These are phyloP conservation scores for Amylostereum areolatum DNA, from an alignment of 1,284 basidiomycete genomes.

Conservation along the genomic window DNA sequence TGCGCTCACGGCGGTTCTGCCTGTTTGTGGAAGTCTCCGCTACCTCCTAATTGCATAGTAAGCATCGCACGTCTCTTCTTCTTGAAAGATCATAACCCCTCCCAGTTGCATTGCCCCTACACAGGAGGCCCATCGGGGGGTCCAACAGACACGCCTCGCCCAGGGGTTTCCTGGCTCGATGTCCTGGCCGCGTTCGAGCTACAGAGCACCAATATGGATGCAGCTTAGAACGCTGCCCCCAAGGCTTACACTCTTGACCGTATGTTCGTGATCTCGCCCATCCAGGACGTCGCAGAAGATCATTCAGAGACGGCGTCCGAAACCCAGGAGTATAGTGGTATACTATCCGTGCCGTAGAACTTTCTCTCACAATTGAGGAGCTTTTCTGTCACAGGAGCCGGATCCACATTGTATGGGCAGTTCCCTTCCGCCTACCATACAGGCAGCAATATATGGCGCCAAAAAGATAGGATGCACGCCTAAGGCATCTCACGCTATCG, in stretches of 20 bases:
- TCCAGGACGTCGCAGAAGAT: not conserved
- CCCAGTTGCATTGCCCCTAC: too few relatives aligned
- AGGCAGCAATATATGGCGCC: not conserved
- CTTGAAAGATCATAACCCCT: not conserved
- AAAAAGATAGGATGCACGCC: not conserved
- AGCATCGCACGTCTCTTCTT: not conserved
- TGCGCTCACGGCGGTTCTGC: not conserved
- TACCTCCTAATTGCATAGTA: not conserved
- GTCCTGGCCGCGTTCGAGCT: too few relatives aligned
- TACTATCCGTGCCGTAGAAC: not conserved
- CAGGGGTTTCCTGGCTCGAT: too few relatives aligned
- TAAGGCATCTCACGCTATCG: not conserved
- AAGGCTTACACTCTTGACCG: too few relatives aligned
- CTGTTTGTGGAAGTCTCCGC: not conserved
- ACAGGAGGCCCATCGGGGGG: too few relatives aligned
- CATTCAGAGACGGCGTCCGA: not conserved
- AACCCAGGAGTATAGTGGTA: not conserved
- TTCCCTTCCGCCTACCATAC: not conserved
- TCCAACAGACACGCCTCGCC: too few relatives aligned
- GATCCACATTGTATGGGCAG: not conserved
- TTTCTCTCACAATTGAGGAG: not conserved
- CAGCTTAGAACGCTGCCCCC: too few relatives aligned
- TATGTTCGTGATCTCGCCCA: too few relatives aligned
- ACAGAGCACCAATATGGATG: too few relatives aligned
- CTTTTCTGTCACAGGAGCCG: not conserved